These are phyloP conservation scores for Cryomyces minteri DNA, from an alignment of 495 filamentous ascomycete species.

Conservation along the genomic window DNA sequence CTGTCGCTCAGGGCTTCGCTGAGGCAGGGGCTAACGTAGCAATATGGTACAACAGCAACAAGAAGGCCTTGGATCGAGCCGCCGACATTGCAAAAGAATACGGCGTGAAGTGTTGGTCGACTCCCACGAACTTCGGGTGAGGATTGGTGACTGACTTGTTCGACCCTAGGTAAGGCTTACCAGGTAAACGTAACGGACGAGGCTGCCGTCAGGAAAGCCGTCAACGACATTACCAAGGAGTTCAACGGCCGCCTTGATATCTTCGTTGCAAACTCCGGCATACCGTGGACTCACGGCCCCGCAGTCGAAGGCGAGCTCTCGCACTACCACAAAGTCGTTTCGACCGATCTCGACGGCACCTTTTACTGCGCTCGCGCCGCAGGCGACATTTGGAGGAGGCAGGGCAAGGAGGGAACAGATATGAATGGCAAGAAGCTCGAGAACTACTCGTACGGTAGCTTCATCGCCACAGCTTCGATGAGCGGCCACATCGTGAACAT, in stretches of 20 bases:
- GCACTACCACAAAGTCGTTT: constrained; percentile 51
- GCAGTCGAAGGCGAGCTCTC: constrained; percentile 14
- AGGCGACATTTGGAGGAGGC: constrained; percentile 46
- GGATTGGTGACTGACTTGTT: not conserved
- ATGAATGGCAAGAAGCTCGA: constrained; percentile 46
- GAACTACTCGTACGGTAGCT: constrained; percentile 49
- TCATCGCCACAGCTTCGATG: constrained; percentile 67
- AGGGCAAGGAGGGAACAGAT: constrained; percentile 47
- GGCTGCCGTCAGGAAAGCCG: constrained; percentile 8
- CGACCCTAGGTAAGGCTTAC: constrained; percentile 11
- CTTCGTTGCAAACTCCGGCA: constrained; percentile 17
- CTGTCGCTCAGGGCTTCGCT: constrained; percentile 56
- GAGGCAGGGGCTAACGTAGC: constrained; percentile 80
- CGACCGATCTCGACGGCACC: constrained; percentile 63
- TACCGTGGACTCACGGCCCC: constrained; percentile 15
- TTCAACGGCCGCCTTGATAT: constrained; percentile 20
- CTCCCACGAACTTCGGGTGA: not conserved
- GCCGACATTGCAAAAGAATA: constrained; percentile 53
- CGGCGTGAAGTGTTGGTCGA: constrained; percentile 56
- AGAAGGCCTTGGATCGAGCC: constrained; percentile 49
- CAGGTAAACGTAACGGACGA: constrained; percentile 13
- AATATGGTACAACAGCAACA: constrained; percentile 72
- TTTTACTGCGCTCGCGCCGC: constrained; percentile 70
- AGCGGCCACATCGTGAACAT: constrained; percentile 76
- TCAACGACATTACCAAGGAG: constrained; percentile 11